These are phyloP conservation scores for Acidomyces sp. DNA, from an alignment of 495 filamentous ascomycete species.

Conservation along the genomic window DNA sequence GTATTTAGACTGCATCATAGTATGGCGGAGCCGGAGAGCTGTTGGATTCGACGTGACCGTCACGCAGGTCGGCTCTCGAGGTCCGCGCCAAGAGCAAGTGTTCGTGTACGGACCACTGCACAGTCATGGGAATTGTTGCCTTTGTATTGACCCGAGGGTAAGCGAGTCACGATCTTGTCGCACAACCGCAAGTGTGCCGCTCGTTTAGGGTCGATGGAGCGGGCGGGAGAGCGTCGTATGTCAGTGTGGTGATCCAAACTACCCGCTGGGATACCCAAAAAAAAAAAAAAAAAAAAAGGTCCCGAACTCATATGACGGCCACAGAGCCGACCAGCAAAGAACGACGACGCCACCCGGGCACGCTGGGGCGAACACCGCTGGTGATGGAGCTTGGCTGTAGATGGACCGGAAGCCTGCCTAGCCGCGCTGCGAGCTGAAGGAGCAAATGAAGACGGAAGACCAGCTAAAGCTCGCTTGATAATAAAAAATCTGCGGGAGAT, in stretches of 20 bases:
- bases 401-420: neutral
- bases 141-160: slow-evolving; percentile 6
- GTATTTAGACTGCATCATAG: slow-evolving; percentile 8
- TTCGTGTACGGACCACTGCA: slow-evolving; percentile 1
- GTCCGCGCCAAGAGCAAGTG: slow-evolving; percentile 2
- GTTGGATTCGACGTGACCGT: slow-evolving; percentile 12
- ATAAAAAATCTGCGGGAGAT: slow-evolving; percentile 1
- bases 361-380: neutral
- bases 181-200: slow-evolving; percentile 4
- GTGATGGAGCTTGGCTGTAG: neutral
- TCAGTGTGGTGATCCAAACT: neutral
- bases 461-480: neutral
- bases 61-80: slow-evolving; percentile 11
- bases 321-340: neutral
- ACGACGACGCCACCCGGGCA: neutral
- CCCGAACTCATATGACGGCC: no score
- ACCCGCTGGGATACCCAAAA: neutral
- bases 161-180: neutral
- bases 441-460: neutral
- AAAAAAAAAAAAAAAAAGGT: no score
- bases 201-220: slow-evolving; percentile 1
- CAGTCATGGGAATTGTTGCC: slow-evolving; percentile 4
- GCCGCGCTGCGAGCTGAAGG: neutral
- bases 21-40: slow-evolving; percentile 12
- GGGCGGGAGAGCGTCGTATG: neutral